phyloP scores from a whole-genome alignment of 768 basidiomycete species.

The Sporobolomyces roseus region DNA sequence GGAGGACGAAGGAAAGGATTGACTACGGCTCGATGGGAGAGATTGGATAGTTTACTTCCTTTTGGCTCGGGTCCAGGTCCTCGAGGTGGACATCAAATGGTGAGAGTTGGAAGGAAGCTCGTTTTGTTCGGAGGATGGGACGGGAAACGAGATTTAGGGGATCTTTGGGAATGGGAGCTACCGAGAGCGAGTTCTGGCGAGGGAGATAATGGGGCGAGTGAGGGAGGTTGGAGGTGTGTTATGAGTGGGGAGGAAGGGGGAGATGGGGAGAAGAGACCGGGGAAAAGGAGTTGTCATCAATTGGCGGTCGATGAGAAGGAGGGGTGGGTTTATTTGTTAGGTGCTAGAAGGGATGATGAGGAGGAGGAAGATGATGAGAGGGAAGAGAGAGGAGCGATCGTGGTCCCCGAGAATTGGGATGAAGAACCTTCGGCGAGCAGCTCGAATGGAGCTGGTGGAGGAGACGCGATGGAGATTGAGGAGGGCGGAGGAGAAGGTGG shows the following conservation, averaged over 20 bases:
- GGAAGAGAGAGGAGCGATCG: no score
- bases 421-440: no score
- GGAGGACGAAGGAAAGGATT: not conserved
- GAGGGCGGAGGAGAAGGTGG: not conserved
- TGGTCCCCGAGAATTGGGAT: conserved; percentile 1
- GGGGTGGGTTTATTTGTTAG: conserved; percentile 41
- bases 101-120: conserved; percentile 27
- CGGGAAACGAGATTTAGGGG: conserved; percentile 16
- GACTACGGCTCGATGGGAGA: conserved; percentile 29
- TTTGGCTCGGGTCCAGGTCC: not conserved
- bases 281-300: conserved; percentile 34
- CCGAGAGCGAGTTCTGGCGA: not conserved
- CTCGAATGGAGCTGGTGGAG: not conserved
- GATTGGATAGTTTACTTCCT: not conserved
- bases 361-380: no score
- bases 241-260: not conserved
- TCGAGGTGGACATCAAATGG: conserved; percentile 39
- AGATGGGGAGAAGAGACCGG: not conserved
- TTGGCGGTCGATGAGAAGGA: conserved; percentile 29
- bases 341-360: conserved; percentile 28
- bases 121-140: conserved; percentile 40
- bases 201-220: not conserved
- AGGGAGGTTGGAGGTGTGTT: conserved; percentile 10
- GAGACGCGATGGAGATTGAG: conserved; percentile 1
- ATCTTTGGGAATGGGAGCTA: conserved; percentile 37